phyloP scores from a whole-genome alignment of 2,329 filamentous ascomycete species.

The Dactylonectria estremocensis region DNA sequence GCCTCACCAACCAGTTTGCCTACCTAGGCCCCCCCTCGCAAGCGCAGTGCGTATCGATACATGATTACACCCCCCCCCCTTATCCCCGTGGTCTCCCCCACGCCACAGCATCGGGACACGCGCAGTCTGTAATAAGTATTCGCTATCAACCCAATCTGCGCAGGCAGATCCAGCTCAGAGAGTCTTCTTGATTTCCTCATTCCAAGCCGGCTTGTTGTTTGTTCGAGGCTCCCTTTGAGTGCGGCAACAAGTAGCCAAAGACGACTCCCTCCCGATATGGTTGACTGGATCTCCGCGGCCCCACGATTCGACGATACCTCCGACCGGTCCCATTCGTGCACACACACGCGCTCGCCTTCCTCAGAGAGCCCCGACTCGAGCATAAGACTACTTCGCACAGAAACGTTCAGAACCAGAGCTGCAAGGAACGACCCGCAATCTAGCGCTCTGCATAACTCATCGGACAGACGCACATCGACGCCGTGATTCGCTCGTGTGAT shows the following conservation, averaged over 20 bases:
- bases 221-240: conserved; percentile 9
- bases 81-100: conserved; percentile 27
- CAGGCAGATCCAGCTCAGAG: neutral
- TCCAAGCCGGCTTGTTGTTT: neutral
- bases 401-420: conserved; percentile 33
- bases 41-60: conserved; percentile 16
- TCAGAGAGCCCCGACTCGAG: conserved; percentile 22
- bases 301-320: conserved; percentile 34
- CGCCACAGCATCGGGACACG: conserved; percentile 31
- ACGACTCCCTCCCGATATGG: conserved; percentile 15
- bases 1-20: conserved; percentile 16
- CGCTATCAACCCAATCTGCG: conserved; percentile 32
- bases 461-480: conserved; percentile 13
- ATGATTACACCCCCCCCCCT: conserved; percentile 22
- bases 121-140: conserved; percentile 40
- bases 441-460: conserved; percentile 30
- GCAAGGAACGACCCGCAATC: conserved; percentile 48
- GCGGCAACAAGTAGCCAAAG: conserved; percentile 1
- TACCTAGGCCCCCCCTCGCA: conserved; percentile 8
- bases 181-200: neutral
- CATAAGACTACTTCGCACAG: conserved; percentile 21
- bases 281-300: conserved; percentile 40
- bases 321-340: conserved; percentile 41
- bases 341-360: conserved; percentile 33
- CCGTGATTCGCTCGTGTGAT: conserved; percentile 42